These are phyloP conservation scores for Ophiocordyceps camponoti-saundersi DNA, from an alignment of 2,329 filamentous ascomycete species.

Conservation along the genomic window DNA sequence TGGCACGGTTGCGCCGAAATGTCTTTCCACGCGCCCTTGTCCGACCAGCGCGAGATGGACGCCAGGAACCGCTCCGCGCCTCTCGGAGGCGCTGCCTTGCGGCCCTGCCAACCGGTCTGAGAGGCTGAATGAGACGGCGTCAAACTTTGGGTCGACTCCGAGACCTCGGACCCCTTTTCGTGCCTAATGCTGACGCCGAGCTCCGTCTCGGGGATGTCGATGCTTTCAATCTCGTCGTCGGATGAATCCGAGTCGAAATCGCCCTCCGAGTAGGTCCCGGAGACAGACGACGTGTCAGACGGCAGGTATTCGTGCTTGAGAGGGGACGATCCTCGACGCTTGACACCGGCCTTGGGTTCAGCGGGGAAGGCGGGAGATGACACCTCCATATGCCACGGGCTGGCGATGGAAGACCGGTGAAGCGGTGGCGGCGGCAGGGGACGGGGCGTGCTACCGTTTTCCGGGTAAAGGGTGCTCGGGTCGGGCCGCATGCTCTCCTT, in stretches of 20 bases:
- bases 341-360: conserved; percentile 25
- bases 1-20: conserved; percentile 33
- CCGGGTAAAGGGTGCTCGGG: conserved; percentile 12
- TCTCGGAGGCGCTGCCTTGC: conserved; percentile 16
- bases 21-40: conserved; percentile 44
- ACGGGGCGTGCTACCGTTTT: background rate
- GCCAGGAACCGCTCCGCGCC: conserved; percentile 31
- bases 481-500: conserved; percentile 21
- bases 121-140: conserved; percentile 71
- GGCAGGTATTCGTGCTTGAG: conserved; percentile 95
- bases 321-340: conserved; percentile 73
- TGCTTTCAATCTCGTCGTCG: conserved; percentile 40
- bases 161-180: conserved; percentile 22
- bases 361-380: conserved; percentile 7
- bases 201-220: conserved; percentile 40
- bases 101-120: conserved; percentile 45
- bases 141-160: conserved; percentile 41
- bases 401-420: conserved; percentile 28
- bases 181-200: conserved; percentile 38
- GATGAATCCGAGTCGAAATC: conserved; percentile 29
- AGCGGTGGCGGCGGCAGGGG: conserved; percentile 33
- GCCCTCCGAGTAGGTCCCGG: conserved; percentile 32
- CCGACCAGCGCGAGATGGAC: conserved; percentile 44
- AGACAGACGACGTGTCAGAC: conserved; percentile 49
- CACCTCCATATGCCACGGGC: conserved; percentile 13